These are phyloP conservation scores for grape (Vitis vinifera) DNA, from an alignment of 164 flowering plant genomes.

Conservation along the genomic window ASM3070453v1 NC_081818.1:18090501-18091000, in stretches of 20 bases:
- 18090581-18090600: constrained; percentile 22
- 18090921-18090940: no score
- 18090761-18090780: constrained; percentile 27
- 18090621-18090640: constrained; percentile 1
- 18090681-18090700: not conserved
- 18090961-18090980: no score
- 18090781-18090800: constrained; percentile 27
- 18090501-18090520: constrained; percentile 19
- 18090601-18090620: constrained; percentile 19
- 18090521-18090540: constrained; percentile 28
- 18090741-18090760: constrained; percentile 21
- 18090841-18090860: constrained; percentile 21
- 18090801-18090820: constrained; percentile 26
- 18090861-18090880: constrained; percentile 26
- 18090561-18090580: constrained; percentile 24
- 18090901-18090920: no score
- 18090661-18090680: not conserved
- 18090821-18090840: constrained; percentile 25
- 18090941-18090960: no score
- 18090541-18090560: constrained; percentile 14
- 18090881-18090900: constrained; percentile 1
- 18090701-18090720: constrained; percentile 20
- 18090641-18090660: constrained; percentile 2
- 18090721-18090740: constrained; percentile 16
- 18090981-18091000: no score